phyloP scores from a whole-genome alignment of 1,284 basidiomycete genomes.

The Peniophora sp. region DNA sequence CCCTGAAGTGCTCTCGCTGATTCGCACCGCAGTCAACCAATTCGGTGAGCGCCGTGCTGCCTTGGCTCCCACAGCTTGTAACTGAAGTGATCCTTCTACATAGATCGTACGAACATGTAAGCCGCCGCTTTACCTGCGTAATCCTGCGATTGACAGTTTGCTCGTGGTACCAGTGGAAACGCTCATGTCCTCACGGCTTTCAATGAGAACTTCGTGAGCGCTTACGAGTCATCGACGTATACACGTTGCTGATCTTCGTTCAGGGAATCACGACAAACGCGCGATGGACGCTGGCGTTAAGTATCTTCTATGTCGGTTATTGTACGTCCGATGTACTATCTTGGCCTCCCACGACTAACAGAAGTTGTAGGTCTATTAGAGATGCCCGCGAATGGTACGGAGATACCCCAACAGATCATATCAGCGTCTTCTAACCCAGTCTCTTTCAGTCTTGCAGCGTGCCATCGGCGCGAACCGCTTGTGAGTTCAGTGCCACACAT shows the following conservation, averaged over 20 bases:
- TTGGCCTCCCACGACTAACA: not conserved
- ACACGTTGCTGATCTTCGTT: not conserved
- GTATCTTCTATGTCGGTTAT: slow-evolving; percentile 53
- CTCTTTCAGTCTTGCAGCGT: slow-evolving; percentile 37
- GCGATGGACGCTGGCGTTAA: slow-evolving; percentile 46
- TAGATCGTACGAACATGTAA: slow-evolving; percentile 50
- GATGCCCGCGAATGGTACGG: slow-evolving; percentile 44
- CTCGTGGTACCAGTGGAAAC: slow-evolving; percentile 33
- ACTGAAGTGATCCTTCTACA: not conserved
- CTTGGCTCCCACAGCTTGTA: not conserved
- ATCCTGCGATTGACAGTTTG: not conserved
- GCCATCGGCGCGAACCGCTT: slow-evolving; percentile 50
- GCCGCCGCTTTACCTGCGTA: slow-evolving; percentile 5
- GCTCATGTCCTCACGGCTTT: slow-evolving; percentile 42
- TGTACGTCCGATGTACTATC: slow-evolving; percentile 24
- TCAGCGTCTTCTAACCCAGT: not conserved
- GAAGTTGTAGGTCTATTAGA: slow-evolving; percentile 36
- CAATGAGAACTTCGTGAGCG: slow-evolving; percentile 42
- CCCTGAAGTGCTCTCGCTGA: not conserved
- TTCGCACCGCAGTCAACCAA: slow-evolving; percentile 36
- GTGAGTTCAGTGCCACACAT: slow-evolving; percentile 20
- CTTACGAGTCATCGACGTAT: not conserved
- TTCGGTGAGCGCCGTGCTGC: slow-evolving; percentile 30
- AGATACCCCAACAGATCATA: not conserved
- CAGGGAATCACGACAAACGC: slow-evolving; percentile 43